Conservation (phyloP, 2,329 filamentous ascomycete genomes). For the Capronia coronata region DNA sequence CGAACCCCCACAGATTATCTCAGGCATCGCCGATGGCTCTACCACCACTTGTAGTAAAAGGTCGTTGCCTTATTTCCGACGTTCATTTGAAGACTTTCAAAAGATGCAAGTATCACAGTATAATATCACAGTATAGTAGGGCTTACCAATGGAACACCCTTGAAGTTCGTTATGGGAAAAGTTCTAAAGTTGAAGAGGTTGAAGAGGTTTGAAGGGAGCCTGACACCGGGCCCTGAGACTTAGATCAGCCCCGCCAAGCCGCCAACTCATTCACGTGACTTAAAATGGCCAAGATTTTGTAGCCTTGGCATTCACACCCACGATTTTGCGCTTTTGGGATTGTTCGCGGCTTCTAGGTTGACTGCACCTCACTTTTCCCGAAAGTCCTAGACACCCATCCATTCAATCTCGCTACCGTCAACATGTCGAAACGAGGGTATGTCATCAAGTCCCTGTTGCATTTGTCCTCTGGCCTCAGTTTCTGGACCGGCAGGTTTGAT, state of each 20-base stretch:
- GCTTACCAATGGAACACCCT: too few species aligned
- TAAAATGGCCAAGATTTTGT: conserved; percentile 1
- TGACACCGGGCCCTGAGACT: too few species aligned
- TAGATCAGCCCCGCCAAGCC: neutral
- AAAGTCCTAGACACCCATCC: neutral
- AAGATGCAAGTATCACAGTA: too few species aligned
- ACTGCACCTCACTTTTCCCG: conserved; percentile 1
- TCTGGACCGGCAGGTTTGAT: neutral
- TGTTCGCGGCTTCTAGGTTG: neutral
- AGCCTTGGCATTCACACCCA: conserved; percentile 3
- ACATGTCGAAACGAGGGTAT: conserved; percentile 29
- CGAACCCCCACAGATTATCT: too few species aligned
- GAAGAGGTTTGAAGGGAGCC: too few species aligned
- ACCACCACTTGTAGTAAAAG: too few species aligned
- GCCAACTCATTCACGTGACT: conserved; percentile 1
- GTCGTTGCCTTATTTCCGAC: too few species aligned
- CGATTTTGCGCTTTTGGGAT: conserved; percentile 8
- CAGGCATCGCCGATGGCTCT: too few species aligned
- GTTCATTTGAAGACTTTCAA: too few species aligned
- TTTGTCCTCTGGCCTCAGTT: neutral
- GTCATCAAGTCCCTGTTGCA: neutral
- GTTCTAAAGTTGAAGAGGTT: too few species aligned
- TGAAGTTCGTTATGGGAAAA: too few species aligned
- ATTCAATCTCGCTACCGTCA: conserved; percentile 14
- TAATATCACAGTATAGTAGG: too few species aligned